Conservation (phyloP, 2,329 filamentous ascomycete genomes). For the Pseudogymnoascus destructans region DNA sequence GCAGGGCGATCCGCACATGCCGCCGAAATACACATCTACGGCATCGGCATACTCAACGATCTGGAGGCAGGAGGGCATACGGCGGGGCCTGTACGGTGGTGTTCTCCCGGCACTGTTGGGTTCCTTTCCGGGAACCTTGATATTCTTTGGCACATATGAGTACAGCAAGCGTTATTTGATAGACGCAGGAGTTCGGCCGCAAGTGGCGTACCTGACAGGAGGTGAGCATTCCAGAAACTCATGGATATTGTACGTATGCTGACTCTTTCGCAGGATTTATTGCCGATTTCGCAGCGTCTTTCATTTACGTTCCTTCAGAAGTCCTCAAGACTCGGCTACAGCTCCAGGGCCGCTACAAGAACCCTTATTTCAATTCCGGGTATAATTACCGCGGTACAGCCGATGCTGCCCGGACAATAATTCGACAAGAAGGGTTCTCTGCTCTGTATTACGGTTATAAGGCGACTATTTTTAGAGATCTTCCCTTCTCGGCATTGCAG, state of each 20-base stretch:
- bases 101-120: constrained; percentile 82
- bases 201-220: constrained; percentile 72
- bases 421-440: constrained; percentile 64
- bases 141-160: constrained; percentile 96
- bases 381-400: constrained; percentile 88
- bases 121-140: constrained; percentile 83
- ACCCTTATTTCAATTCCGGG: constrained; percentile 82
- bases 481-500: constrained; percentile 91
- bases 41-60: constrained; percentile 88
- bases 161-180: constrained; percentile 84
- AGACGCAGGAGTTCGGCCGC: constrained; percentile 68
- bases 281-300: constrained; percentile 80
- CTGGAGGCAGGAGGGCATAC: constrained; percentile 77
- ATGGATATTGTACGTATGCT: constrained; percentile 7
- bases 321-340: constrained; percentile 96
- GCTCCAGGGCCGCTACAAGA: constrained; percentile 88
- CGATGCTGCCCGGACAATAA: constrained; percentile 76
- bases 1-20: constrained; percentile 87
- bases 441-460: constrained; percentile 97
- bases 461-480: constrained; percentile 83
- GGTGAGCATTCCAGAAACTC: constrained; percentile 38
- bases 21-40: constrained; percentile 83
- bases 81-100: constrained; percentile 82
- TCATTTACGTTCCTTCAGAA: constrained; percentile 93
- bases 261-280: constrained; percentile 53